A percentile compares a stretch with the other conserved stretches of the same genome.
phyloP scores from a whole-genome alignment of 441 rosid species.

The Pelargonium cotyledonis region DNA sequence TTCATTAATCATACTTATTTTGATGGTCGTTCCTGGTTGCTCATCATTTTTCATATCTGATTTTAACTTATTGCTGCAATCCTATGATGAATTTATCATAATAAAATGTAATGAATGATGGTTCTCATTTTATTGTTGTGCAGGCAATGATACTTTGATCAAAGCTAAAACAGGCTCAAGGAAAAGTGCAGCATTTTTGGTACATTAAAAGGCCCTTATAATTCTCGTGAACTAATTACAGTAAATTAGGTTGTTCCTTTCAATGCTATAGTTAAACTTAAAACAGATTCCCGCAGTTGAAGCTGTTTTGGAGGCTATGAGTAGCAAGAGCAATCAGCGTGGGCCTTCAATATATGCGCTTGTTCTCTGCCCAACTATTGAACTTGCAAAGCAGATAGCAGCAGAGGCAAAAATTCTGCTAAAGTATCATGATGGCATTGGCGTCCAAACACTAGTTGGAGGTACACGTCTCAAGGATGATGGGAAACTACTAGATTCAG shows the following conservation, averaged over 20 bases:
- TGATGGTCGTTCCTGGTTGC: no score
- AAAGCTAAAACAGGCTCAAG: constrained; percentile 97
- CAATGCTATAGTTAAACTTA: constrained; percentile 38
- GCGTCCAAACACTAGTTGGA: constrained; percentile 79
- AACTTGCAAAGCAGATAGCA: constrained; percentile 90
- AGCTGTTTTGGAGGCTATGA: constrained; percentile 71
- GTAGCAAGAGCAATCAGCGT: constrained; percentile 29
- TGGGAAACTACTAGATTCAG: constrained; percentile 72
- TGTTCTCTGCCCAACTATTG: constrained; percentile 87
- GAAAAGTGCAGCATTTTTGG: constrained; percentile 92
- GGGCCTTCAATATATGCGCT: constrained; percentile 58
- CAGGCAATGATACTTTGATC: constrained; percentile 89
- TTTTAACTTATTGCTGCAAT: no score
- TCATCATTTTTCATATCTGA: no score
- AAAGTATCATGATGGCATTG: constrained; percentile 73
- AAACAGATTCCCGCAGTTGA: constrained; percentile 98
- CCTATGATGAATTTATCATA: no score
- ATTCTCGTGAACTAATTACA: constrained; percentile 16
- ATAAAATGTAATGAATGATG: constrained; percentile 2
- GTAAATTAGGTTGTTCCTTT: constrained; percentile 26
- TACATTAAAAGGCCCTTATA: constrained; percentile 28
- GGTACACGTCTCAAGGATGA: constrained; percentile 90
- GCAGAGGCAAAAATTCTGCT: constrained; percentile 87
- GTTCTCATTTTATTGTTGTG: constrained; percentile 23
- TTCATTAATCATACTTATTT: no score